Base-by-base conservation (phyloP, 1,139 yeast species). In the Geotrichum klebahnii region DNA sequence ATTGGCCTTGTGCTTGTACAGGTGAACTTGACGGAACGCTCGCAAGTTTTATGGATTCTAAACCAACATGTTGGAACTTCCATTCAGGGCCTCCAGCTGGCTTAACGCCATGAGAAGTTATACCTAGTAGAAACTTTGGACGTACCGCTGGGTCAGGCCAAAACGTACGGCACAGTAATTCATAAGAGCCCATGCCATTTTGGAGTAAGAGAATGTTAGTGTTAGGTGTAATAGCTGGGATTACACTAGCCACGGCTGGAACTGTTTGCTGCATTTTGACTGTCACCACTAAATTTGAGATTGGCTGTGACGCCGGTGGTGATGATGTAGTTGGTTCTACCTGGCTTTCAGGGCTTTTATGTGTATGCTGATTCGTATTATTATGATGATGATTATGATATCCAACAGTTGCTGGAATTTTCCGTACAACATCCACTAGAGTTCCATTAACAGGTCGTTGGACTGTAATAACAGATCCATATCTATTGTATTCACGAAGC, bases 41-140 rank as follows among this genome's bases (percentile, higher is more conserved):
- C 8, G 67, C 55, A 36, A 87, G 64, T 53, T 76, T 74, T 50
- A 87, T 65, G 42, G 73, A 73, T 0, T 90, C 95, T 28, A 65
- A 65, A 0, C 90, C 92, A 5, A 83, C 88, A 66, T 84, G 94
- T 38, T 79, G 77, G 52, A 75, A 78, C 1, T 50, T 50, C 60
- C 61, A 62, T 23, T 39, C 48, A 6, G 66, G 60, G 23, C 46
- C 52, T 12, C 48, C 44, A 1, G 76, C 73, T 3, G 71, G 63
- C 0, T 74, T 76, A 2, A 84, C 88, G 2, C 97, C 97, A 66
- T 90, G 97, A 2, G 88, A 78, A 35, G 83, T 82, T 14, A 90
- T 81, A 42, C 90, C 96, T 61, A 81, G 84, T 61, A 74, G 79
- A 6, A 90, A 62, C 16, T 69, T 70, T 16, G 95, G 96, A 50